These are phyloP conservation scores for Naematelia encephala DNA, from an alignment of 768 basidiomycete genomes.

Conservation along the genomic window DNA sequence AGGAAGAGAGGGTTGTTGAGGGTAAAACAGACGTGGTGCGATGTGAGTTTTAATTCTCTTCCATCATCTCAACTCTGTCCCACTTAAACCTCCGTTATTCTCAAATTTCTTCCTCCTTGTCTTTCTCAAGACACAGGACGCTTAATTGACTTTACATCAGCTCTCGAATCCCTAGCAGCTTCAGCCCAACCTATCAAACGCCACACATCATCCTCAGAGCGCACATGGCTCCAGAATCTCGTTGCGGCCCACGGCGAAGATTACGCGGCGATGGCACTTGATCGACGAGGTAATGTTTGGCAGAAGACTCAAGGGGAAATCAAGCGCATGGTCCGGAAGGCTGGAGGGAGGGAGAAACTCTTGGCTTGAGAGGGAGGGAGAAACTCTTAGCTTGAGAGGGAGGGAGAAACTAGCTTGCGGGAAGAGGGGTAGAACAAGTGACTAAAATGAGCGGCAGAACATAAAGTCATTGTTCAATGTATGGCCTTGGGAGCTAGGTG, in stretches of 20 bases:
- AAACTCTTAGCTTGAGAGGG: slow-evolving; percentile 1
- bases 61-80: neutral
- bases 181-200: slow-evolving; percentile 56
- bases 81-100: too few species aligned
- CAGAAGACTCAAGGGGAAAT: slow-evolving; percentile 83
- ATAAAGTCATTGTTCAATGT: too few species aligned
- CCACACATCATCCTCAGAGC: slow-evolving; percentile 67
- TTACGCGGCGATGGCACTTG: slow-evolving; percentile 70
- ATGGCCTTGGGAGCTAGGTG: too few species aligned
- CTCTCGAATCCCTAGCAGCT: slow-evolving; percentile 63
- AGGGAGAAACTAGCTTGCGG: too few species aligned
- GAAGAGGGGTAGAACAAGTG: too few species aligned
- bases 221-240: slow-evolving; percentile 63
- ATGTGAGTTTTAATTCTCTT: slow-evolving; percentile 35
- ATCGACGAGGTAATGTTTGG: slow-evolving; percentile 72
- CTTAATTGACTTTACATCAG: too few species aligned
- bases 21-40: slow-evolving; percentile 55
- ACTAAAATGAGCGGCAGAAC: too few species aligned
- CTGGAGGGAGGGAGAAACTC: slow-evolving; percentile 43
- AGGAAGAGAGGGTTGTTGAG: slow-evolving; percentile 22
- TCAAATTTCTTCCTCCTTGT: neutral
- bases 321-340: slow-evolving; percentile 46
- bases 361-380: neutral
- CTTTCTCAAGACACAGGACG: slow-evolving; percentile 1
- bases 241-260: slow-evolving; percentile 69